Evolutionary conservation across 768 basidiomycete genomes (phyloP).

Genomic region (Candolleomyces eurysporus): DNA sequence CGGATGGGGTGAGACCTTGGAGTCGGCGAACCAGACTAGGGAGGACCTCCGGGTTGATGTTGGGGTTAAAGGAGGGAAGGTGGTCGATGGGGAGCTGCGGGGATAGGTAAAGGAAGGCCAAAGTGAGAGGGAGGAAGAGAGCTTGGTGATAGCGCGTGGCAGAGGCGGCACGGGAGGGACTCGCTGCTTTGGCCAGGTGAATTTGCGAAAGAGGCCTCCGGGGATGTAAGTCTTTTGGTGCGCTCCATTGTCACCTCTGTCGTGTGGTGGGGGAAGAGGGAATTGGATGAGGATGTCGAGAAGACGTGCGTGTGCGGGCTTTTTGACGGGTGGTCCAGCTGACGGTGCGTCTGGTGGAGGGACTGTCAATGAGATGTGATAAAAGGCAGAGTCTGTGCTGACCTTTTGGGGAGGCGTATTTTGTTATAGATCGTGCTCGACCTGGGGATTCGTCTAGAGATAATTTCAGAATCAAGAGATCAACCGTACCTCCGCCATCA

Average conservation of each 20-base stretch:
- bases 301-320: background rate
- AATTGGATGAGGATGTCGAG: slow-evolving; percentile 8
- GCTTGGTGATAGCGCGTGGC: no score
- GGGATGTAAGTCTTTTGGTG: no score
- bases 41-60: background rate
- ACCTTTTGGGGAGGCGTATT: background rate
- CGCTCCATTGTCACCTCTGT: background rate
- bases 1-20: background rate
- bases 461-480: background rate
- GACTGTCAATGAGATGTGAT: background rate
- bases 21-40: slow-evolving; percentile 1
- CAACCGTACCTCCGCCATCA: background rate
- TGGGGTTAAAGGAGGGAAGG: background rate
- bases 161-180: no score
- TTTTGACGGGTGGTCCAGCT: background rate
- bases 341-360: background rate
- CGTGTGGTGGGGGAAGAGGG: slow-evolving; percentile 1
- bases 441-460: no score
- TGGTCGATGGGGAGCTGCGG: background rate
- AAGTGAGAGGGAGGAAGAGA: no score
- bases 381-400: background rate
- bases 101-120: background rate
- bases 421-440: background rate
- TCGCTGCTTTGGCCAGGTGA: no score
- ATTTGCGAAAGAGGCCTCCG: no score